Evolutionary conservation across 1,284 basidiomycete species (phyloP), one percentile per base, ranked within the genome.

Genomic region (Pholiota adiposa): DNA sequence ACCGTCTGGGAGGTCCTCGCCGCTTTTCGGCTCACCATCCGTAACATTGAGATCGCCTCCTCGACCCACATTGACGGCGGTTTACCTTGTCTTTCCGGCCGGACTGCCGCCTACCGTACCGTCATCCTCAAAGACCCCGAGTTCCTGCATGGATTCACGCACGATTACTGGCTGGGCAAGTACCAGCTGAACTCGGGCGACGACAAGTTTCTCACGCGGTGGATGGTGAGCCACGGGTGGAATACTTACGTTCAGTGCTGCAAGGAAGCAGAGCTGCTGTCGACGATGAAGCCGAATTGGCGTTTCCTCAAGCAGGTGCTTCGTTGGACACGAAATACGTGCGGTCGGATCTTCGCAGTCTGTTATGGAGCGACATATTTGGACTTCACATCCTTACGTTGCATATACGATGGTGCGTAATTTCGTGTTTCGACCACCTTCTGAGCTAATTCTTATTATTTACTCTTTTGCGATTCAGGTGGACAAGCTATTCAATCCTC

Each of bases 271-370:
- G 94, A 96, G 77, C 79, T 96, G 40, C 79, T 95, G 55, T 92
- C 89, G 75, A 96, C 94, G 54, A 97, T 96, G 94, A 97, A 97
- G 75, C 94, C 94, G 40, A 93, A 96, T 77, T 96, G 93, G 94
- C 83, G 93, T 53, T 96, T 96, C 79, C 77, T 96, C 72, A 94
- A 95, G 76, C 94, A 96, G 73, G 94, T 96, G 16, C 76, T 97
- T 58, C 79, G 94, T 60, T 96, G 94, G 94, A 97, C 94, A 14
- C 78, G 94, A 65, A 96, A 96, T 77, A 96, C 94, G 0, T 96
- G 94, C 80, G 94, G 54, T 93, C 90, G 1, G 94, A 96, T 79
- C 72, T 96, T 66, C 82, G 94, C 53, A 92, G 90, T 64, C 79
- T 96, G 61, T 96, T 96, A 96, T 85, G 78, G 94, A 96, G 72